phyloP scores from a whole-genome alignment of 208 protist genomes.

The Leishmania tarentolae region DNA sequence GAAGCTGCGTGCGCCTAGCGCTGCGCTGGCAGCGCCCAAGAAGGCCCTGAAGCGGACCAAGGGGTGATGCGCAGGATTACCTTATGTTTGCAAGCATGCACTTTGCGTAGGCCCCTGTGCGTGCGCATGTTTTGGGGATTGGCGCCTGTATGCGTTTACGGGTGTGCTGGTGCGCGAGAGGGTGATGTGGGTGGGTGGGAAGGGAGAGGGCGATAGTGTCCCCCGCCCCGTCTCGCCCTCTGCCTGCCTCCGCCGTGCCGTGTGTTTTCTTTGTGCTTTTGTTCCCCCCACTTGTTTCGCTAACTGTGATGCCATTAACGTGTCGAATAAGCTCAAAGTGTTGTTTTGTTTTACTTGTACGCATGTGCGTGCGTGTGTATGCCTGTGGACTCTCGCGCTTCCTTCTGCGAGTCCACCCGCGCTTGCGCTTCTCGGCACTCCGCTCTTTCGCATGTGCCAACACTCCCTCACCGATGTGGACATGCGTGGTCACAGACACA shows the following conservation, averaged over 20 bases:
- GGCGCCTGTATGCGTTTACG: neutral
- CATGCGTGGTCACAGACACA: neutral
- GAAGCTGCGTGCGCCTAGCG: neutral
- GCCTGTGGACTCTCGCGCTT: neutral
- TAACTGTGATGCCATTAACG: conserved; percentile 2
- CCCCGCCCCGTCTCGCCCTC: neutral
- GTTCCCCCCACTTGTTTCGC: neutral
- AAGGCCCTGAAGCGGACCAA: conserved; percentile 6
- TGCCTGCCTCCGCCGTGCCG: neutral
- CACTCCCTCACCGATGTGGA: neutral
- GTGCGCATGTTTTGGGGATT: neutral
- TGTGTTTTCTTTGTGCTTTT: neutral
- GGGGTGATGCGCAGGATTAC: neutral
- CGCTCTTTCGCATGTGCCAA: too few relatives aligned
- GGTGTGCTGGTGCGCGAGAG: conserved; percentile 1
- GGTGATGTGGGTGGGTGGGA: neutral
- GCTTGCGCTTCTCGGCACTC: neutral
- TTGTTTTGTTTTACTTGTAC: neutral
- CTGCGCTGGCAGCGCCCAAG: neutral
- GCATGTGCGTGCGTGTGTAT: neutral
- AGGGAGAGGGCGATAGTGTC: neutral
- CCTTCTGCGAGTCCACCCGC: neutral
- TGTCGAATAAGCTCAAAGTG: conserved; percentile 4
- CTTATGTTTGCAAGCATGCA: neutral
- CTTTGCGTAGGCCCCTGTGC: neutral